Evolutionary conservation across 2,329 filamentous ascomycete genomes (phyloP).

Genomic region (Dothistroma pini): DNA sequence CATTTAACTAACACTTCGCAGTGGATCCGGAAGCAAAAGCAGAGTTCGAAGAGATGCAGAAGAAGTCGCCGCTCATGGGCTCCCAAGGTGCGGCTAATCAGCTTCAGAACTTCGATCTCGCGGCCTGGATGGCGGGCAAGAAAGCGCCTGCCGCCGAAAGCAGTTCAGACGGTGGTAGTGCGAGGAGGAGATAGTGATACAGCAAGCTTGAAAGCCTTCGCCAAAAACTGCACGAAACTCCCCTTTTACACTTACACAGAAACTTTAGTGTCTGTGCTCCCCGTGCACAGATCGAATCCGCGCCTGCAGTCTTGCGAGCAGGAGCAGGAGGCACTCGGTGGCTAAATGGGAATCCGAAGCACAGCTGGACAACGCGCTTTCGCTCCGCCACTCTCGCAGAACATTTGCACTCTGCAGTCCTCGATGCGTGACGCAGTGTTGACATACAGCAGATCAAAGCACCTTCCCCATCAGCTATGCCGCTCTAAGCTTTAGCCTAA

Average conservation of each 20-base stretch:
- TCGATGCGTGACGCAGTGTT: neutral
- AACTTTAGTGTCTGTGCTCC: neutral
- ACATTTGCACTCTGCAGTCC: neutral
- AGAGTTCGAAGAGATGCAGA: constrained; percentile 88
- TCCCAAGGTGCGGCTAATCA: constrained; percentile 46
- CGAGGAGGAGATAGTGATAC: constrained; percentile 20
- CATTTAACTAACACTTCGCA: constrained; percentile 39
- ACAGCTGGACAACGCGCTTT: no score
- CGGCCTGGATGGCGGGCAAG: constrained; percentile 64
- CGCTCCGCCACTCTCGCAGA: neutral
- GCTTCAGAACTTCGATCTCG: constrained; percentile 63
- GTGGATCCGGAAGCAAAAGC: constrained; percentile 96
- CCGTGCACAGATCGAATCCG: no score
- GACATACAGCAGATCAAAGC: neutral
- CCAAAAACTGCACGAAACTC: neutral
- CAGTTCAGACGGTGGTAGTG: constrained; percentile 16
- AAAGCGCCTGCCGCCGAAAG: constrained; percentile 26
- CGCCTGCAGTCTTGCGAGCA: no score
- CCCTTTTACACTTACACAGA: neutral
- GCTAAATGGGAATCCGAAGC: no score
- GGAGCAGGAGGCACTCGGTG: no score
- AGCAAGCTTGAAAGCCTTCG: neutral
- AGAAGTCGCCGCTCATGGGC: constrained; percentile 60
- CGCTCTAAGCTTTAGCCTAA: constrained; percentile 11
- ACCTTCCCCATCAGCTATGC: neutral